Evolutionary conservation across 2,329 filamentous ascomycete species (phyloP), one percentile per base, ranked within the genome.

Genomic region (Plectosphaerella plurivora): DNA sequence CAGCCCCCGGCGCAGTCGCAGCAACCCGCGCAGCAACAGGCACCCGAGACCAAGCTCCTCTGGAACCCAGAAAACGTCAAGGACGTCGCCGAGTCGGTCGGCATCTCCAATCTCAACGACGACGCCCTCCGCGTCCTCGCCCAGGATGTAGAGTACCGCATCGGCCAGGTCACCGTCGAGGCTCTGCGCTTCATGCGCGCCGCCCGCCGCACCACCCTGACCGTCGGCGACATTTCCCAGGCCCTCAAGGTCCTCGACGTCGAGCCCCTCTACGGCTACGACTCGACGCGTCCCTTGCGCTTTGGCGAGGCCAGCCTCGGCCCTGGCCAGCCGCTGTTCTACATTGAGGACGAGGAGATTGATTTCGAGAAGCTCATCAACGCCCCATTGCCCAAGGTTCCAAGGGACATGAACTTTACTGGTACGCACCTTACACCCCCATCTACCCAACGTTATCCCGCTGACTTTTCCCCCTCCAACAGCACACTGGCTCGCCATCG

Each of bases 341-440:
- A 99, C 68, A 88, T 99, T 37, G 94, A 99, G 65, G 94, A 99
- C 67, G 94, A 99, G 66, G 94, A 99, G 75, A 87, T 97, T 51
- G 94, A 99, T 70, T 97, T 99, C 66, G 94, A 99, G 75, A 97
- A 97, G 76, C 77, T 99, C 60, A 97, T 99, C 68, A 99, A 99
- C 73, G 91, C 91, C 58, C 90, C 94, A 5, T 73, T 99, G 59
- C 94, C 94, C 24, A 97, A 95, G 70, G 92, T 99, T 28, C 94
- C 94, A 35, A 81, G 93, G 48, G 94, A 99, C 69, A 88, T 94
- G 62, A 90, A 86, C 55, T 93, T 97, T 65, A 97, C 93, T 41
- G 88, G 91, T 93, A 74, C 52, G 78, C 54, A 12, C 11, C 22
- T 22, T 22, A 22, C 18, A 5, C 2, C 15, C 12, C 11, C 20